Base-by-base conservation (phyloP, 768 basidiomycete genomes). In the Zangia roseola region DNA sequence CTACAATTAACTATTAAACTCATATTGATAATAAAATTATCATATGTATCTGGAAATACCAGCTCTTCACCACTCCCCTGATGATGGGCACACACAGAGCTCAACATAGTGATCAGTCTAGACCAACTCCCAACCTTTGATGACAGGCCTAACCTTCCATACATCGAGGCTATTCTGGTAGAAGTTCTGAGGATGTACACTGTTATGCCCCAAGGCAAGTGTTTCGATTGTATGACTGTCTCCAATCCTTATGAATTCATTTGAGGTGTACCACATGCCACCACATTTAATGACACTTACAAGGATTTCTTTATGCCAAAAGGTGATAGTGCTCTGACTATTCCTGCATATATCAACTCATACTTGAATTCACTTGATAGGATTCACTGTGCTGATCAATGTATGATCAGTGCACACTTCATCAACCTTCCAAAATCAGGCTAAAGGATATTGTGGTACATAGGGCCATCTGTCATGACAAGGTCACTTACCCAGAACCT, bases 261-360 rank as follows among this genome's bases (percentile, higher is more conserved):
- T 36, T 13, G 26, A 65, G 65, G 59, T 1, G 46, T 69, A 12
- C 62, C 67, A 0, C 67, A 63, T 23, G 49, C 58, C 14, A 58
- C 56, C 3, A 53, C 59, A 6, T 42, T 38, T 1, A 63, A 67
- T 8, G 63, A 65, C 20, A 52, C 57, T 17, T 66, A 62, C 19
- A 51, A 65, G 12, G 68, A 62, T 1, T 71, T 73, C 49, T 63
- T 63, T 34, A 75, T 80, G 35, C 78, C 76, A 0, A 72, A 75
- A 50, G 74, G 71, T 47, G 30, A 31, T 31, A 31, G 31, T 6
- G 16, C 3, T 16, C 31, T 31, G 14, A 31, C n/a, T 16, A 31
- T 31, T 16, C 31, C 8, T 6, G 31, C 14, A 14, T 31, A 14
- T 31, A 6, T 31, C 31, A 21, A 2, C 44, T 24, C 16, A 16